Conservation (phyloP, 2,329 filamentous ascomycete species). For the Aspergillus proliferans region DNA sequence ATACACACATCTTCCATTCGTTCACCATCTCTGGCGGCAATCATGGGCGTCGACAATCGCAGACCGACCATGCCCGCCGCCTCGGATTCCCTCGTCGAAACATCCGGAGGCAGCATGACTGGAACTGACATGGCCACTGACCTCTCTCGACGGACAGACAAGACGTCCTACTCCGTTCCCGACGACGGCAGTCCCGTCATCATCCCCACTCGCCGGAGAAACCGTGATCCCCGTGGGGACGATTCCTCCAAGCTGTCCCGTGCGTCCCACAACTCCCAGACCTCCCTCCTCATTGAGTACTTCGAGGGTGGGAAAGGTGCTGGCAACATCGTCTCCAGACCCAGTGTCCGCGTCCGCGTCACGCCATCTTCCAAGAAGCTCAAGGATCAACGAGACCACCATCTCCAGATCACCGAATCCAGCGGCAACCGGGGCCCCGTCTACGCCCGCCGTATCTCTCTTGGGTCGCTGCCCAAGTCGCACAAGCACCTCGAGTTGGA, state of each 20-base stretch:
- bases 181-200: slow-evolving; percentile 71
- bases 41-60: slow-evolving; percentile 45
- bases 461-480: slow-evolving; percentile 41
- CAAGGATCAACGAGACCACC: slow-evolving; percentile 54
- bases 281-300: slow-evolving; percentile 88
- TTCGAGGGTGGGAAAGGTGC: slow-evolving; percentile 70
- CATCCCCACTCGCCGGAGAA: slow-evolving; percentile 61
- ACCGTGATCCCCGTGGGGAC: slow-evolving; percentile 52
- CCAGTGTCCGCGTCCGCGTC: slow-evolving; percentile 73
- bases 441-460: slow-evolving; percentile 61
- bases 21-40: slow-evolving; percentile 9
- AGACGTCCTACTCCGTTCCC: slow-evolving; percentile 46
- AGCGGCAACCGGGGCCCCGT: slow-evolving; percentile 66
- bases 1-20: slow-evolving; percentile 9
- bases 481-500: slow-evolving; percentile 27
- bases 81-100: slow-evolving; percentile 45
- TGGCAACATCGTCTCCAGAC: slow-evolving; percentile 58
- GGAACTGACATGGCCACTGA: slow-evolving; percentile 46
- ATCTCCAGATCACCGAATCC: slow-evolving; percentile 80
- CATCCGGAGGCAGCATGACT: slow-evolving; percentile 36
- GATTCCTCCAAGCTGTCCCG: slow-evolving; percentile 44
- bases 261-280: slow-evolving; percentile 63
- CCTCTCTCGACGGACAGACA: slow-evolving; percentile 45
- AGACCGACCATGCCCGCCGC: slow-evolving; percentile 45
- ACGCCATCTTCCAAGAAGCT: slow-evolving; percentile 64